Evolutionary conservation across 2,329 filamentous ascomycete species (phyloP).

Genomic region (Botrytis fabae): DNA sequence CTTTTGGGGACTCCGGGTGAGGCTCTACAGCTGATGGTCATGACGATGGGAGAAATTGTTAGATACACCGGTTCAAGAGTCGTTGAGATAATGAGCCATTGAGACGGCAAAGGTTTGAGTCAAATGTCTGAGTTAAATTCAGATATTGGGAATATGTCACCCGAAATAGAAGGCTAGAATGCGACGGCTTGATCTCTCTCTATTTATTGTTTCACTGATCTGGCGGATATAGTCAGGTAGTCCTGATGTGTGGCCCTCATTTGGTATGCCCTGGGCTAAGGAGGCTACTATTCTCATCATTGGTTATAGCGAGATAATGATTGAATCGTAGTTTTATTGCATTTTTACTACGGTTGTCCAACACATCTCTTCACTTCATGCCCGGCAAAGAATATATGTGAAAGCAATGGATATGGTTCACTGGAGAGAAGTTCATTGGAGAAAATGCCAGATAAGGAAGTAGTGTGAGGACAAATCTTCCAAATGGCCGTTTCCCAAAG

Average conservation of each 20-base stretch:
- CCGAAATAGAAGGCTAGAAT: neutral
- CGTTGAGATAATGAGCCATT: neutral
- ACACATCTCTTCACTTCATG: neutral
- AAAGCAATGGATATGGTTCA: neutral
- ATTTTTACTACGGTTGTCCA: neutral
- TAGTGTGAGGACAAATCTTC: neutral
- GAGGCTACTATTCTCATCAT: neutral
- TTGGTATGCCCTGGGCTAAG: neutral
- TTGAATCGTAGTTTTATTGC: neutral
- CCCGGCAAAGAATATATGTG: neutral
- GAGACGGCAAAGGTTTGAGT: neutral
- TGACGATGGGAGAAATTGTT: neutral
- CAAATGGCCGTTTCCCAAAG: too few species aligned
- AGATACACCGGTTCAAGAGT: neutral
- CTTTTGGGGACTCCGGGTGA: neutral
- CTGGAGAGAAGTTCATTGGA: neutral
- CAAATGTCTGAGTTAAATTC: neutral
- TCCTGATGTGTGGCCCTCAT: neutral
- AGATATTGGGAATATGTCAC: neutral
- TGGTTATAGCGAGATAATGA: neutral
- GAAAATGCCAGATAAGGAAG: neutral
- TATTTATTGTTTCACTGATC: neutral
- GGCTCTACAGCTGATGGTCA: neutral
- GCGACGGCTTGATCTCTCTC: neutral
- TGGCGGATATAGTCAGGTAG: neutral